Percentiles rank a stretch among this genome's conserved stretches.
phyloP scores from a whole-genome alignment of 306 rosid genomes.

The Cajanus cajan region DNA sequence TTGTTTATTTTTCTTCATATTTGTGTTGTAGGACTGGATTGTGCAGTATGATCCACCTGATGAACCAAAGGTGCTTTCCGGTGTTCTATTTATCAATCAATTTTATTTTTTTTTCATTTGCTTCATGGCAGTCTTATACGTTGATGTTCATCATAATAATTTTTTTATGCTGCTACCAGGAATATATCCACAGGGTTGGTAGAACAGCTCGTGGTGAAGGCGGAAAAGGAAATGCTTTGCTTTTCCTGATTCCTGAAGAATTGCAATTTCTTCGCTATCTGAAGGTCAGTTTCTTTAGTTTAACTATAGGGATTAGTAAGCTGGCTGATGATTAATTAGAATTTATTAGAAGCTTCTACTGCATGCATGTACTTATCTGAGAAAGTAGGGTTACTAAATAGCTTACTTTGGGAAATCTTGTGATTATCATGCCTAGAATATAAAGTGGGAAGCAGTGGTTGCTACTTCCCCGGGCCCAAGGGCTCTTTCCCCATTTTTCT shows the following conservation, averaged over 20 bases:
- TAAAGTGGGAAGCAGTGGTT: background rate
- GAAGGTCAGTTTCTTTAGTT: constrained; percentile 53
- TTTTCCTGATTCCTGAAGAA: constrained; percentile 84
- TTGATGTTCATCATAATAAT: background rate
- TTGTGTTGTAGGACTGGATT: constrained; percentile 84
- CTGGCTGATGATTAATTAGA: background rate
- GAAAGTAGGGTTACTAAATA: constrained; percentile 4
- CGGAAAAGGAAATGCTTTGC: constrained; percentile 79
- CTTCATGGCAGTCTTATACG: constrained; percentile 8
- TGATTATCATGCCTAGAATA: background rate
- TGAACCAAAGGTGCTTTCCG: constrained; percentile 76
- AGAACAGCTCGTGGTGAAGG: constrained; percentile 99
- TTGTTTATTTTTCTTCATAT: background rate
- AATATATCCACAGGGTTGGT: constrained; percentile 95
- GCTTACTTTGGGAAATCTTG: background rate
- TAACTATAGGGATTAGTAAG: background rate
- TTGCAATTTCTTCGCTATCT: constrained; percentile 76
- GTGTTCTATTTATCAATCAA: background rate
- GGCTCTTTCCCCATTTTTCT: background rate
- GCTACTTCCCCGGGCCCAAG: background rate
- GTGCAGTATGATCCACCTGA: constrained; percentile 98
- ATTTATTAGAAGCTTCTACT: background rate
- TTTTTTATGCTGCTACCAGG: constrained; percentile 49
- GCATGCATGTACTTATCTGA: constrained; percentile 14
- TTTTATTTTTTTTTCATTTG: background rate